A percentile compares a stretch with the other conserved stretches of the same genome.
Conservation (phyloP, 108 stramenopile genomes). For the Pseudonitzschia multistriata region DNA sequence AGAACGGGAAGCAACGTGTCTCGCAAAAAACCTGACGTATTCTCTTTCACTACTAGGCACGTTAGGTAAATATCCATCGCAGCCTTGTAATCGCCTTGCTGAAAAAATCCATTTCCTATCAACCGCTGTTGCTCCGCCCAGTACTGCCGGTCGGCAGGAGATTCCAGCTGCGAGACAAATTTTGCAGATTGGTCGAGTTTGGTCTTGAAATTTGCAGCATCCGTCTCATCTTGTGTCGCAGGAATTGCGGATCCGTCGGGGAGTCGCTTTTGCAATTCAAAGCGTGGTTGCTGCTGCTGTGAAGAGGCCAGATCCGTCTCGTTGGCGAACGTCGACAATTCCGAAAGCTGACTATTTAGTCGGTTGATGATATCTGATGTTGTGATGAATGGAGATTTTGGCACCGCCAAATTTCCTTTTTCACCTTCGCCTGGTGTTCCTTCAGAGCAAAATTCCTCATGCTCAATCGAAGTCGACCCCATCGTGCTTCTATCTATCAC, state of each 20-base stretch:
- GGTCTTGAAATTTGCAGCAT: constrained; percentile 65
- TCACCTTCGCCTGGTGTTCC: not conserved
- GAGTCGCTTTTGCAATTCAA: constrained; percentile 72
- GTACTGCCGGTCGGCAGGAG: constrained; percentile 40
- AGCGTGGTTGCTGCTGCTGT: constrained; percentile 20
- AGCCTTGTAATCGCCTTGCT: constrained; percentile 50
- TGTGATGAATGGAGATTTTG: constrained; percentile 29
- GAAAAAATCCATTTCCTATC: constrained; percentile 65
- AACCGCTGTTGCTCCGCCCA: constrained; percentile 69
- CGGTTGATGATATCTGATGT: constrained; percentile 38
- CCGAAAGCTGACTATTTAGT: constrained; percentile 27
- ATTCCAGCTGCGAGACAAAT: constrained; percentile 32
- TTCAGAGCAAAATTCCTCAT: not conserved
- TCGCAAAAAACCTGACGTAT: constrained; percentile 23
- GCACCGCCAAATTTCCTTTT: not conserved
- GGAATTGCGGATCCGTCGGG: constrained; percentile 75
- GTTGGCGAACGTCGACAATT: constrained; percentile 11
- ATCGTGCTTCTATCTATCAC: no score
- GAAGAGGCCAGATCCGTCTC: not conserved
- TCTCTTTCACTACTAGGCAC: constrained; percentile 64
- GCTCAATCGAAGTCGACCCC: not conserved
- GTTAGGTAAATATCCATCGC: constrained; percentile 90
- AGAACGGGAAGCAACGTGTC: constrained; percentile 68
- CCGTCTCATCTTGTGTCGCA: constrained; percentile 54
- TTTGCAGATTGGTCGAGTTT: constrained; percentile 70